Base-by-base conservation (phyloP, 1,284 basidiomycete species). In the Ustanciosporium gigantosporum region DNA sequence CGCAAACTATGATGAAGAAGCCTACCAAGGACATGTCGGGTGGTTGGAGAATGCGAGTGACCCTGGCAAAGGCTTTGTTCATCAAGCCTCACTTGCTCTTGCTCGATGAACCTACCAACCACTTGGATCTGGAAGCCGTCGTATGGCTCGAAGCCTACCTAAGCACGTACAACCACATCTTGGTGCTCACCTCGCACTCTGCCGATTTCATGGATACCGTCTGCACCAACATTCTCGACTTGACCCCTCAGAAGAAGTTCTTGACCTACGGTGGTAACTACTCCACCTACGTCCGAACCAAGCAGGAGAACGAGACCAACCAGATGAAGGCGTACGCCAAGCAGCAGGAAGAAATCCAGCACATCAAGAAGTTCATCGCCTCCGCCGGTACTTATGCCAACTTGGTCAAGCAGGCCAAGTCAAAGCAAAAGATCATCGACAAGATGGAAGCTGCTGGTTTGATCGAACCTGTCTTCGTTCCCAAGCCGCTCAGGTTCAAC, bases 401-500 rank as follows among this genome's bases (percentile, higher is more conserved):
- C 81, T 85, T 97, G 71, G 94, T 97, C 76, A 91, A 88, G 79
- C 94, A 98, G 81, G 94, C 94, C 73, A 97, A 98, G 83, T 96
- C 92, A 39, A 98, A 98, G 82, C 94, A 97, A 80, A 97, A 98
- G 81, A 80, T 80, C 43, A 95, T 98, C 80, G 94, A 98, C 84
- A 98, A 98, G 86, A 97, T 98, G 94, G 94, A 97, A 83, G 94
- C 94, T n/a, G 94, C 93, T 13, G 94, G 94, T 71, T 83, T 97
- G 34, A 84, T 97, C 74, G 91, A 97, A 81, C 91, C 91, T 80
- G 82, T 96, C 48, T 88, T 90, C 76, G 76, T 79, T 6, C 83
- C 85, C 40, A 86, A 84, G 73, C 84, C 85, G 31, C 82, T 97
- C 44, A 84, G 86, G 44, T 98, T 97, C 86, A 88, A 95, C 84